Conservation (phyloP, 257 asterid genomes). For the Scutellaria barbata region DNA sequence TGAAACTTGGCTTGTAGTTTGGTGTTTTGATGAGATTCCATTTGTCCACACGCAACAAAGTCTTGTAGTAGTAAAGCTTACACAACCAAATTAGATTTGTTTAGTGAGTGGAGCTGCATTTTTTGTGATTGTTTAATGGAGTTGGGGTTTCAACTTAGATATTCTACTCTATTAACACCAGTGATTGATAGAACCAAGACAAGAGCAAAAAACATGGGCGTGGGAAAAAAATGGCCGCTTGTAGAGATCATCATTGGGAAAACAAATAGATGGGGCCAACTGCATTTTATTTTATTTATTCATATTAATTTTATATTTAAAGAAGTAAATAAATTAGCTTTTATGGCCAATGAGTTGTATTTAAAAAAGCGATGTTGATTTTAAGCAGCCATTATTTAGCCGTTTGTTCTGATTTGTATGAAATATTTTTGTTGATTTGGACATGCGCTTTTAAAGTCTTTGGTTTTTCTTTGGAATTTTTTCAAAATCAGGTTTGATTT, state of each 20-base stretch:
- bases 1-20: constrained; percentile 38
- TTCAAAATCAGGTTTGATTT: too few relatives aligned
- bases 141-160: constrained; percentile 10
- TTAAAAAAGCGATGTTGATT: too few relatives aligned
- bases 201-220: background rate
- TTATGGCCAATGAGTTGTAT: too few relatives aligned
- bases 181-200: constrained; percentile 19
- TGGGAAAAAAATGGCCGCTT: constrained; percentile 22
- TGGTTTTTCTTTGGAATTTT: too few relatives aligned
- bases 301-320: too few relatives aligned
- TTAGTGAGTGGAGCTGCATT: constrained; percentile 25
- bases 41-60: constrained; percentile 30
- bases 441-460: too few relatives aligned
- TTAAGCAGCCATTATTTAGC: too few relatives aligned
- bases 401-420: too few relatives aligned
- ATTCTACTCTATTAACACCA: background rate
- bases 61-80: background rate
- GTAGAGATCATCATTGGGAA: constrained; percentile 24
- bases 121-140: constrained; percentile 1
- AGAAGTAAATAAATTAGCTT: too few relatives aligned
- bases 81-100: constrained; percentile 8
- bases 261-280: background rate
- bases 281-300: too few relatives aligned
- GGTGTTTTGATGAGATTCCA: constrained; percentile 39
- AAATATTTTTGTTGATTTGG: too few relatives aligned